Evolutionary conservation across 1,284 basidiomycete species (phyloP), one percentile per base, ranked within the genome.

Genomic region (Uromyces viciae-fabae): DNA sequence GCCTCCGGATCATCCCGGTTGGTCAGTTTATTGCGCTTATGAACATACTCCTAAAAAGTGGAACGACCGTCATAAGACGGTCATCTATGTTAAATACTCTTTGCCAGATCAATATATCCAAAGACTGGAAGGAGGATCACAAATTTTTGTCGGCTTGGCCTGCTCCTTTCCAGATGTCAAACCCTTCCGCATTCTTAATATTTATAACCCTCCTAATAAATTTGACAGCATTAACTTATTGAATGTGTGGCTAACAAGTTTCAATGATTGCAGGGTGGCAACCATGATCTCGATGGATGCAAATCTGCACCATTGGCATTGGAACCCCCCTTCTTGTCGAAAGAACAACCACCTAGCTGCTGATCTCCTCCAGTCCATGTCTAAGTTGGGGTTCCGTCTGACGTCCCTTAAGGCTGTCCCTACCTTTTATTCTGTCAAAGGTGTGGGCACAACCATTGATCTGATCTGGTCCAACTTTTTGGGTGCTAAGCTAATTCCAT

Each of bases 181-280:
- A 3, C 7, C 31, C 22, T 38, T 66, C 22, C 8, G 15, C 15
- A 3, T 66, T 33, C n/a, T 66, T 5, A 66, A 66, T 66, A 22
- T 38, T 8, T 75, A 75, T 28, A 75, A 75, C 73, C 73, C 73
- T 14, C 52, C 73, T 8, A 15, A n/a, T 40, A 38, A 52, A 9
- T 60, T 75, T 19, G 14, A 14, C 25, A 8, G 31, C 8, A 33
- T 75, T 2, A 22, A 3, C 3, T 15, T n/a, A 42, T 22, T 75
- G n/a, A 17, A 38, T n/a, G 1, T 17, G 2, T 58, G 73, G 49
- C 73, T 75, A 28, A 43, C 40, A 8, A 14, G 19, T 31, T 14
- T 25, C 7, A 38, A 69, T 42, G 33, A 56, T 28, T 40, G 52
- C 5, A 19, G n/a, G 2, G n/a, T 25, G 25, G 31, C 36, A 1